Conservation (phyloP, 805 yeast genomes). For the Suhomyces xylopsoci region DNA sequence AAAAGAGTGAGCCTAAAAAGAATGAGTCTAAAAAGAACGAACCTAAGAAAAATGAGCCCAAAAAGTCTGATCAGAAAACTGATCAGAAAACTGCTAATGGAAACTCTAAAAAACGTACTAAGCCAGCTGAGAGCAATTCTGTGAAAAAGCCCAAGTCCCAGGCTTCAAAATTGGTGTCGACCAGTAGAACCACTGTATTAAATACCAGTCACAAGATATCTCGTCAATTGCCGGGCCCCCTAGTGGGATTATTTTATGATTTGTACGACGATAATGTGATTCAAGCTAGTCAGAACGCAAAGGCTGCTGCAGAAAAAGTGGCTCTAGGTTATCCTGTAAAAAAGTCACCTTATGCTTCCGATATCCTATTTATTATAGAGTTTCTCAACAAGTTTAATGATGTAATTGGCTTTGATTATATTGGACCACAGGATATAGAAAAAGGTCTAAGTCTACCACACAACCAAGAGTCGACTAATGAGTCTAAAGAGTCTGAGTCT, state of each 20-base stretch:
- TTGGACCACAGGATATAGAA: slow-evolving; percentile 41
- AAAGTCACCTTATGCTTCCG: slow-evolving; percentile 27
- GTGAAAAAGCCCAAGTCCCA: slow-evolving; percentile 8
- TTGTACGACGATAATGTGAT: slow-evolving; percentile 37
- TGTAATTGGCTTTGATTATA: slow-evolving; percentile 17
- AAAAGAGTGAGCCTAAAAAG: not conserved
- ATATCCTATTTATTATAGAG: slow-evolving; percentile 31
- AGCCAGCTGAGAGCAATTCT: not conserved
- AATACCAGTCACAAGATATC: slow-evolving; percentile 26
- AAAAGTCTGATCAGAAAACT: not conserved
- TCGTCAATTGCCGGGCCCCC: slow-evolving; percentile 39
- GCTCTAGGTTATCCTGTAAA: slow-evolving; percentile 35
- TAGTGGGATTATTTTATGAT: slow-evolving; percentile 32
- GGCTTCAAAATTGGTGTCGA: slow-evolving; percentile 4
- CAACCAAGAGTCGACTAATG: not conserved
- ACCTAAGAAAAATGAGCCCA: no score
- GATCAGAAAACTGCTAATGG: not conserved
- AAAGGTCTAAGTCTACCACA: slow-evolving; percentile 28
- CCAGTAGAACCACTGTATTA: slow-evolving; percentile 29
- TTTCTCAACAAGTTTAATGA: slow-evolving; percentile 31
- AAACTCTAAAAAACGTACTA: not conserved
- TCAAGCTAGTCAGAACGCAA: slow-evolving; percentile 11
- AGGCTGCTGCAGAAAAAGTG: slow-evolving; percentile 20
- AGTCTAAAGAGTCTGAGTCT: no score
- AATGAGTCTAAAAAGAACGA: no score